These are phyloP conservation scores for Rhodotorula graminis DNA, from an alignment of 768 basidiomycete species.

Conservation along the genomic window DNA sequence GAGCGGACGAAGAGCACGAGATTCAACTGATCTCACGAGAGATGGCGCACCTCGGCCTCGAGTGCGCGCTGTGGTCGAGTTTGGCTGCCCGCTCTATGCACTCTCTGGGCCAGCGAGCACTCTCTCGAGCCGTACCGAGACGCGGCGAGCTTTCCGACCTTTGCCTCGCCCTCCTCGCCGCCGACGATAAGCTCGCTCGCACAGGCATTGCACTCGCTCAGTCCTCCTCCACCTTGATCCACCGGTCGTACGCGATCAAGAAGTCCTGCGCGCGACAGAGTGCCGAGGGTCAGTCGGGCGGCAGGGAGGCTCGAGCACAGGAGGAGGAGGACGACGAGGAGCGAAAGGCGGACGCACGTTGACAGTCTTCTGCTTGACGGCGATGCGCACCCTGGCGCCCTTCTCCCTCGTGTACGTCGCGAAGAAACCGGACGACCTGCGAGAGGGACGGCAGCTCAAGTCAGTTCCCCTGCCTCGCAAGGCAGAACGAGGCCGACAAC, in stretches of 20 bases:
- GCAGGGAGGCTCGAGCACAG: too few relatives aligned
- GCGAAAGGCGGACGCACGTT: slow-evolving; percentile 1
- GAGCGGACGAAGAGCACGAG: not conserved
- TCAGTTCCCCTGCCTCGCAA: too few relatives aligned
- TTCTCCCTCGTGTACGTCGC: slow-evolving; percentile 7
- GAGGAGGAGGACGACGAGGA: not conserved
- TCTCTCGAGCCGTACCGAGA: too few relatives aligned
- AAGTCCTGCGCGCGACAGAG: slow-evolving; percentile 11
- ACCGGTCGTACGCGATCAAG: slow-evolving; percentile 23
- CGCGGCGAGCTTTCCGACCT: too few relatives aligned
- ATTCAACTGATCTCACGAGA: not conserved
- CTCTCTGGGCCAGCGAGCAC: too few relatives aligned
- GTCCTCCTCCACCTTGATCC: slow-evolving; percentile 27
- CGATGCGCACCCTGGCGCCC: slow-evolving; percentile 6
- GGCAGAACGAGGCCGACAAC: not conserved
- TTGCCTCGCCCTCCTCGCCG: too few relatives aligned
- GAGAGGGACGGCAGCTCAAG: not conserved
- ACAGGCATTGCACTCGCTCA: not conserved
- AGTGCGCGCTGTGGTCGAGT: too few relatives aligned
- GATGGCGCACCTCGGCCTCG: too few relatives aligned
- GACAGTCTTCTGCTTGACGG: slow-evolving; percentile 15
- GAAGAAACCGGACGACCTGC: slow-evolving; percentile 14
- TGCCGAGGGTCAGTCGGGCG: not conserved
- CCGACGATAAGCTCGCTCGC: too few relatives aligned
- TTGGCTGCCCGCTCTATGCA: too few relatives aligned